Evolutionary conservation across 768 basidiomycete species (phyloP), one percentile per base, ranked within the genome.

Genomic region (Trametes punicea): DNA sequence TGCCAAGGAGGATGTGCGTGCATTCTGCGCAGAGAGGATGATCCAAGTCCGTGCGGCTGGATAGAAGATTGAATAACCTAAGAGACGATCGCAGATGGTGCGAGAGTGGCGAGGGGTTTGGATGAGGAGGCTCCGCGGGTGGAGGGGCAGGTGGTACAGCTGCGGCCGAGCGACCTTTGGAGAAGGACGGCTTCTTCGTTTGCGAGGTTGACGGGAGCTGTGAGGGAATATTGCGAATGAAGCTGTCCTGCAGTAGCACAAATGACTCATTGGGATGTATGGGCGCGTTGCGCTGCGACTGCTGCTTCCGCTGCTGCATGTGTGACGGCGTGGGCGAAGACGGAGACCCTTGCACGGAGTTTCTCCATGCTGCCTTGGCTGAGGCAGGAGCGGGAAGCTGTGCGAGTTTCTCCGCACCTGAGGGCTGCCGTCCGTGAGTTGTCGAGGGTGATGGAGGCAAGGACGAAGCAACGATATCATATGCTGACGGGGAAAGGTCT

Each of bases 21-120:
- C 97, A 99, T 65, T 98, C 96, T 0, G 88, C 84, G 70, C 97
- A 99, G 7, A 99, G 78, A 5, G 97, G 97, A 68, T 98, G 94
- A 68, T 94, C 92, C 40, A 95, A 82, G 29, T 88, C 87, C 49
- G 87, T 85, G 39, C 85, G 78, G 53, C 85, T 81, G 11, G 90
- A 89, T 40, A 93, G 76, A 27, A 91, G 69, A 68, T 88, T 88
- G 68, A 90, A 87, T 34, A 93, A 76, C 18, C 83, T 83, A 57
- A 80, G 78, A 44, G 87, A 85, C 31, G 88, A 89, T 54, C 85
- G 84, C 56, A 92, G 74, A 65, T 88, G 87, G 70, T 88, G 84
- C 36, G 89, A 88, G 59, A 90, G 75, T 30, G 90, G 85, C 21
- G 89, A 84, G 42, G 88, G 84, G 65, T 81, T 83, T 31, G 75